phyloP scores from a whole-genome alignment of 768 basidiomycete species.

The Paxillus rubicundulus region DNA sequence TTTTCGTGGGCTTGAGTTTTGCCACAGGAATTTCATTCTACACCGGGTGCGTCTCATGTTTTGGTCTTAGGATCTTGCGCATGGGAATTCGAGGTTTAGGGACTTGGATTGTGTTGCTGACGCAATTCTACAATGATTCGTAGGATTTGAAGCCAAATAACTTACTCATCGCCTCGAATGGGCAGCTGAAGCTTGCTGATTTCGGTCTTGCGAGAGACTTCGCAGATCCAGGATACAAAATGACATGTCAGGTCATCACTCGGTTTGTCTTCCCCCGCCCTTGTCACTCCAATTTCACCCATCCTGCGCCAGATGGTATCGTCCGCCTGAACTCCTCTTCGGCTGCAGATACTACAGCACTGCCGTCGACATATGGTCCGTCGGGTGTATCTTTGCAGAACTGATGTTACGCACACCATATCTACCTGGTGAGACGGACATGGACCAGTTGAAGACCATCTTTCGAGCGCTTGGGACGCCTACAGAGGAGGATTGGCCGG shows the following conservation, averaged over 20 bases:
- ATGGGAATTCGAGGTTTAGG: constrained; percentile 10
- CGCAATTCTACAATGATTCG: neutral
- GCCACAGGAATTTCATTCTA: constrained; percentile 90
- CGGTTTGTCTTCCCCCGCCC: constrained; percentile 51
- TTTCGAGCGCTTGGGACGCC: constrained; percentile 96
- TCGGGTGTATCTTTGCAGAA: constrained; percentile 97
- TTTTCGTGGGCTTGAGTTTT: constrained; percentile 95
- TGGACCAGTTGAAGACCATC: constrained; percentile 94
- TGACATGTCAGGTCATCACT: constrained; percentile 99
- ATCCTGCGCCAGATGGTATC: constrained; percentile 81
- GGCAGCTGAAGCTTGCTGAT: constrained; percentile 95
- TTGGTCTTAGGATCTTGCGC: constrained; percentile 5
- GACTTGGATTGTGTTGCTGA: constrained; percentile 9
- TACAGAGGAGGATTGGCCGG: constrained; percentile 97
- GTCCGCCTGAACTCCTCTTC: constrained; percentile 92
- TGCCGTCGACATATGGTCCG: constrained; percentile 95
- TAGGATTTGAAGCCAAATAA: constrained; percentile 99
- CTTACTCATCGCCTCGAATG: constrained; percentile 86
- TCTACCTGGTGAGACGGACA: constrained; percentile 90
- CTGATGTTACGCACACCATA: constrained; percentile 96
- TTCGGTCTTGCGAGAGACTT: constrained; percentile 98
- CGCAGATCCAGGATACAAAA: constrained; percentile 91
- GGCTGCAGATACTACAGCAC: constrained; percentile 89
- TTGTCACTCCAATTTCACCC: neutral
- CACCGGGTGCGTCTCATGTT: constrained; percentile 68